Conservation (phyloP, 2,329 filamentous ascomycete genomes). For the Colletotrichum tropicale region DNA sequence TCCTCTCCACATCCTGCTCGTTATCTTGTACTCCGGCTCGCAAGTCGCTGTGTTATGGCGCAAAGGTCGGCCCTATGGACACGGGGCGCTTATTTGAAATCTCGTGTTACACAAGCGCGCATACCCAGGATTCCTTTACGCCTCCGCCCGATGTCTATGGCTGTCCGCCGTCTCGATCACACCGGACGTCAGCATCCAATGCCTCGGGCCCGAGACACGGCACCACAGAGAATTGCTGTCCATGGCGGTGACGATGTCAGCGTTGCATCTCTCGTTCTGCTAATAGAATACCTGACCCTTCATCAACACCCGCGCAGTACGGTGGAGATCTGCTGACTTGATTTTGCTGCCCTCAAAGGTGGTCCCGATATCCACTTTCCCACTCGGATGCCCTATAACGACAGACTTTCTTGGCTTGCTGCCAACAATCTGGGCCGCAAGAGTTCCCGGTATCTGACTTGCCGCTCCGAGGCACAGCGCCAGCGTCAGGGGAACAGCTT, state of each 20-base stretch:
- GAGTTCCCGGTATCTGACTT: constrained; percentile 42
- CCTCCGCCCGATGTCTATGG: neutral
- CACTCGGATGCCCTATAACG: constrained; percentile 51
- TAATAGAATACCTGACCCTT: constrained; percentile 52
- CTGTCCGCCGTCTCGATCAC: neutral
- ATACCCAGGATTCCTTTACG: neutral
- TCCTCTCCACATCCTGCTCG: neutral
- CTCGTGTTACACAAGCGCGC: neutral
- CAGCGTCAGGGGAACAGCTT: constrained; percentile 45
- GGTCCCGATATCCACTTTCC: constrained; percentile 49
- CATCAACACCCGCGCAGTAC: constrained; percentile 55
- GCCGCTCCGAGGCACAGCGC: constrained; percentile 44
- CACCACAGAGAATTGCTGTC: neutral
- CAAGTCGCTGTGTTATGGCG: neutral
- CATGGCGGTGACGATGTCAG: neutral
- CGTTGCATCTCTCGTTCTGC: neutral
- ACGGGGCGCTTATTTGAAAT: neutral
- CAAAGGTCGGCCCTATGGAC: neutral
- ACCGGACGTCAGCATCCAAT: neutral
- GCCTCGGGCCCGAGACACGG: neutral
- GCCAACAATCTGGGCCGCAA: constrained; percentile 38
- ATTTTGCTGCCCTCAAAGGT: constrained; percentile 43
- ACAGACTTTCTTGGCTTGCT: constrained; percentile 30
- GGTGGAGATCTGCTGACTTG: constrained; percentile 47
- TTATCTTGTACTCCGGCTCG: neutral